Conservation (phyloP, 2,329 filamentous ascomycete genomes). For the Berkeleyomyces basicola region DNA sequence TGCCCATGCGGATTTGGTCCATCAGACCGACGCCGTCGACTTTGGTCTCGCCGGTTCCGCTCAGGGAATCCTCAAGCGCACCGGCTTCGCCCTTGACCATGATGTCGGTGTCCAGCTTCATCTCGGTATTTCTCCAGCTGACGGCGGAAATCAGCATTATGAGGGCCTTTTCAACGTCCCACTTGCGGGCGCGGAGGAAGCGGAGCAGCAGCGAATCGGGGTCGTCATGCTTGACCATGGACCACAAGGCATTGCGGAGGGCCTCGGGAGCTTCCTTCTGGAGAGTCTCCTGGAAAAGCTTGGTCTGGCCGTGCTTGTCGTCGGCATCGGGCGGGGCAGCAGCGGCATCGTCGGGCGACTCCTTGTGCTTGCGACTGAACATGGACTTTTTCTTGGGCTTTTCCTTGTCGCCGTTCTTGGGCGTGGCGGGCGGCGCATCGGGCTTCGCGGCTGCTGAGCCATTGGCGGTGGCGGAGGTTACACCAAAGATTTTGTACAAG, state of each 20-base stretch:
- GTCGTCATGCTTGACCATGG: slow-evolving; percentile 88
- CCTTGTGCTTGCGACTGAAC: slow-evolving; percentile 47
- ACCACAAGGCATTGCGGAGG: slow-evolving; percentile 71
- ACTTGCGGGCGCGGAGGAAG: slow-evolving; percentile 80
- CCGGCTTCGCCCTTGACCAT: slow-evolving; percentile 58
- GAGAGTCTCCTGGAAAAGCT: slow-evolving; percentile 70
- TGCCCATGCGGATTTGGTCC: slow-evolving; percentile 70
- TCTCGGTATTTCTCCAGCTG: slow-evolving; percentile 71
- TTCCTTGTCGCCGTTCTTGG: slow-evolving; percentile 36
- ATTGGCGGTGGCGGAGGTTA: slow-evolving; percentile 22
- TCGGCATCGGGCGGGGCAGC: slow-evolving; percentile 38
- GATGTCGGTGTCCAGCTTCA: slow-evolving; percentile 80
- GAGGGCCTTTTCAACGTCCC: slow-evolving; percentile 85
- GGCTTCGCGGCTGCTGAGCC: slow-evolving; percentile 19
- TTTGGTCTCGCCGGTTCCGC: slow-evolving; percentile 41
- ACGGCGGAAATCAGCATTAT: slow-evolving; percentile 91
- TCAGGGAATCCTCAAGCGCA: slow-evolving; percentile 36
- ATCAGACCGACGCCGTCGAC: slow-evolving; percentile 62
- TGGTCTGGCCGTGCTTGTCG: slow-evolving; percentile 85
- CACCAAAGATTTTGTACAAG: slow-evolving; percentile 59
- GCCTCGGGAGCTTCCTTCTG: slow-evolving; percentile 61
- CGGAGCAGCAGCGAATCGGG: slow-evolving; percentile 71
- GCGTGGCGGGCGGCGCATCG: slow-evolving; percentile 17
- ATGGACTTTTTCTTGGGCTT: slow-evolving; percentile 60
- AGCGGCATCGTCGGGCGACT: slow-evolving; percentile 27